Evolutionary conservation across 1,139 yeast genomes (phyloP).

Genomic region (Pichia terricola): DNA sequence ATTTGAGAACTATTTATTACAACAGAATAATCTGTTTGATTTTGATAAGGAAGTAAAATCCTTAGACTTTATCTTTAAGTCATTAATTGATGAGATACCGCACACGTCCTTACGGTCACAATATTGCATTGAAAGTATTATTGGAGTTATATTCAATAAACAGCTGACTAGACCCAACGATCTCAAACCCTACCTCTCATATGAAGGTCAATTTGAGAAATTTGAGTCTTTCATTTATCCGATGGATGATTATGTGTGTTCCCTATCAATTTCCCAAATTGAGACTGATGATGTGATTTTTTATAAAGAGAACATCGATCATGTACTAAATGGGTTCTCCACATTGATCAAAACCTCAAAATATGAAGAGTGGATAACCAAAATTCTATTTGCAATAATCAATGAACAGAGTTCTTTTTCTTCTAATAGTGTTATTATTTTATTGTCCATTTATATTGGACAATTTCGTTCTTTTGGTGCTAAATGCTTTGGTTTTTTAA

Average conservation of each 20-base stretch:
- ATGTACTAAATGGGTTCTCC: slow-evolving; percentile 13
- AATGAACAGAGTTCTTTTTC: slow-evolving; percentile 24
- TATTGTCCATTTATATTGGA: slow-evolving; percentile 21
- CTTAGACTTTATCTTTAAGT: slow-evolving; percentile 19
- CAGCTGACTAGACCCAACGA: slow-evolving; percentile 9
- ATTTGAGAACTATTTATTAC: slow-evolving; percentile 10
- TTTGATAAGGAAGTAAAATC: slow-evolving; percentile 12
- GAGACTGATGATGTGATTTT: slow-evolving; percentile 11
- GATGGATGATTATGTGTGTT: slow-evolving; percentile 29
- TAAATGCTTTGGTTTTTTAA: slow-evolving; percentile 17
- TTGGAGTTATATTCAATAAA: slow-evolving; percentile 31
- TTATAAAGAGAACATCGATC: slow-evolving; percentile 11
- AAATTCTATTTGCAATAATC: slow-evolving; percentile 29
- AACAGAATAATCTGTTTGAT: slow-evolving; percentile 9
- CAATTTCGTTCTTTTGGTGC: slow-evolving; percentile 16
- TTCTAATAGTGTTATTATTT: slow-evolving; percentile 10
- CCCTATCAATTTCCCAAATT: slow-evolving; percentile 25
- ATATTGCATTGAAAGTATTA: slow-evolving; percentile 30
- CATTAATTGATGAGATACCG: slow-evolving; percentile 13
- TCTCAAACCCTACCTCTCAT: slow-evolving; percentile 16
- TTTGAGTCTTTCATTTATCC: slow-evolving; percentile 23
- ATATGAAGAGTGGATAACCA: slow-evolving; percentile 13
- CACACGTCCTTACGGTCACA: slow-evolving; percentile 14
- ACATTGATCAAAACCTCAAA: slow-evolving; percentile 17
- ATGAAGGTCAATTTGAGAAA: slow-evolving; percentile 16